Base-by-base conservation (phyloP, 139 green algal genomes). In the Chlamydomonas eustigma region DNA sequence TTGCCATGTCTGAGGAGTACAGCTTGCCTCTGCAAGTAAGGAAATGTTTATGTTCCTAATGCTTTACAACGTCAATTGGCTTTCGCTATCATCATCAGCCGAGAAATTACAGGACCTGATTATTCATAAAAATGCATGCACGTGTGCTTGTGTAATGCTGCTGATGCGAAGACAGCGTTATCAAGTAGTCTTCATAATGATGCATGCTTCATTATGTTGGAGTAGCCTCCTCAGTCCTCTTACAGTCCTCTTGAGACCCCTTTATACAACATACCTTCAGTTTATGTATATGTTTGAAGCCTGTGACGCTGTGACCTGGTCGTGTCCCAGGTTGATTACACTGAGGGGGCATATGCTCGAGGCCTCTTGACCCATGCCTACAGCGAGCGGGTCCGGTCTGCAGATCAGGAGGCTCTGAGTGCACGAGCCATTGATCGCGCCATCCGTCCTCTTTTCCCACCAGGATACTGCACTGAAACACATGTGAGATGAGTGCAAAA, bases 291-390 rank as follows among this genome's bases (percentile, higher is more conserved):
- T n/a, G n/a, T n/a, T n/a, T n/a, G n/a, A n/a, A n/a, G n/a, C n/a
- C n/a, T n/a, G n/a, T n/a, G n/a, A n/a, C n/a, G n/a, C n/a, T n/a
- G n/a, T n/a, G n/a, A n/a, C n/a, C n/a, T n/a, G n/a, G n/a, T n/a
- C n/a, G n/a, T n/a, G n/a, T n/a, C n/a, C n/a, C 28, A 75, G 68
- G 68, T 75, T 12, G 68, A 75, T 4, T 75, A 64, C n/a, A 63
- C 36, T 22, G 36, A 75, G 12, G 68, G 68, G 3, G 68, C 68
- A n/a, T 63, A 75, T 63, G 38, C 37, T 18, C 24, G 18, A 38
- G 68, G 37, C 37, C 34, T 32, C 5, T 4, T 75, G 22, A 37
- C 68, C 68, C 33, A 44, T 28, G 63, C 35, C 68, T 6, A 31
- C 5, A 6, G 30, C 18, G 33, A 24, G 12, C 25, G 65, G 65